Conservation (phyloP, 2,329 filamentous ascomycete genomes). For the Didymosphaeria variabile region DNA sequence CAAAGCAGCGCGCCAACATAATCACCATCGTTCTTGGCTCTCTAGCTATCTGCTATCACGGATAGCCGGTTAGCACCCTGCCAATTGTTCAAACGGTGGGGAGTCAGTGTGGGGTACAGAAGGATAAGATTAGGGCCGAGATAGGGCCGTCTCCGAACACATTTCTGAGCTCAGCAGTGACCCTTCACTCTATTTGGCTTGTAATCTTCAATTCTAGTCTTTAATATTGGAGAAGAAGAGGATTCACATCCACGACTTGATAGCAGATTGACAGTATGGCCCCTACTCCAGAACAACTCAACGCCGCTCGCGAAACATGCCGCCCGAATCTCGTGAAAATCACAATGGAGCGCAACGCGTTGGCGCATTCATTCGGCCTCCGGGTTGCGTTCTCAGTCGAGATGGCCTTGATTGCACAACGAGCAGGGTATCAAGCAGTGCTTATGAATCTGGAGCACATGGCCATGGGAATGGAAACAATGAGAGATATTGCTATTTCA, state of each 20-base stretch:
- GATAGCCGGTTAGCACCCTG: background rate
- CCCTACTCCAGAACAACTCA: background rate
- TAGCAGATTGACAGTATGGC: background rate
- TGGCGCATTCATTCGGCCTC: background rate
- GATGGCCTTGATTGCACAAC: background rate
- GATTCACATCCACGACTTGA: no score
- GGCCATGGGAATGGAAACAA: conserved; percentile 2
- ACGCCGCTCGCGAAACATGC: background rate
- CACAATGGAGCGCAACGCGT: conserved; percentile 1
- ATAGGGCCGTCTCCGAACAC: conserved; percentile 2
- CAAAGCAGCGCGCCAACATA: background rate
- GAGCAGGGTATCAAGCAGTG: background rate
- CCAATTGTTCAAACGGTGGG: background rate
- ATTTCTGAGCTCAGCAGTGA: background rate
- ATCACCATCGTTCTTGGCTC: background rate
- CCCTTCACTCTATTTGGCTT: background rate
- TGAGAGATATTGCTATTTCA: conserved; percentile 5
- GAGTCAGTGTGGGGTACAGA: background rate
- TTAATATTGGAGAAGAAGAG: no score
- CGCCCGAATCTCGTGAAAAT: background rate
- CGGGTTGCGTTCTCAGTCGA: background rate
- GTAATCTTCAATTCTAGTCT: background rate
- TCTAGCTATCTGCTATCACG: background rate
- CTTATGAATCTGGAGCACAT: conserved; percentile 1
- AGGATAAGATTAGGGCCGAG: conserved; percentile 1